Conservation (phyloP, 1,284 basidiomycete species). For the Ceratobasidium papillatum region DNA sequence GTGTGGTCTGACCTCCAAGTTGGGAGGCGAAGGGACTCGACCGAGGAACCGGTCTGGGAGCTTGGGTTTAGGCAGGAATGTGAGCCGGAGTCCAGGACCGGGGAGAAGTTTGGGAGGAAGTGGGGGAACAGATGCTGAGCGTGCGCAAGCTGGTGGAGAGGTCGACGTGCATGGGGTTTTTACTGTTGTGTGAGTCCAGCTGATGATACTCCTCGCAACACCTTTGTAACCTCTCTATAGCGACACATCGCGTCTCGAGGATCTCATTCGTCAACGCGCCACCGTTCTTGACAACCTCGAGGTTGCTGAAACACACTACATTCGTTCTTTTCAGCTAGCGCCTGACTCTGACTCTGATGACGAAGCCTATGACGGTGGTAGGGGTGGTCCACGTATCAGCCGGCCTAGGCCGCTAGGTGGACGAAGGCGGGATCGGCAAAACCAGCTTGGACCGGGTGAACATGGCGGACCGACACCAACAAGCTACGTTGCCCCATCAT, state of each 20-base stretch:
- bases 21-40: slow-evolving; percentile 42
- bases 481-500: slow-evolving; percentile 78
- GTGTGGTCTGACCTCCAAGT: slow-evolving; percentile 58
- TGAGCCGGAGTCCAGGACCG: slow-evolving; percentile 45
- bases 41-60: slow-evolving; percentile 38
- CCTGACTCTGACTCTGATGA: slow-evolving; percentile 60
- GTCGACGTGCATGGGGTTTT: slow-evolving; percentile 75
- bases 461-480: slow-evolving; percentile 63
- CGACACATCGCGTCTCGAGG: slow-evolving; percentile 69
- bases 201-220: not conserved
- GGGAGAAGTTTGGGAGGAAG: slow-evolving; percentile 48
- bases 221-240: slow-evolving; percentile 53
- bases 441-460: slow-evolving; percentile 52
- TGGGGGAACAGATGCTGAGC: slow-evolving; percentile 49
- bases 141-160: slow-evolving; percentile 59
- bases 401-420: slow-evolving; percentile 64
- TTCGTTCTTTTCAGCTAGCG: slow-evolving; percentile 74
- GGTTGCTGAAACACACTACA: slow-evolving; percentile 78
- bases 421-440: slow-evolving; percentile 15
- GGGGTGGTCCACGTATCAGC: slow-evolving; percentile 64
- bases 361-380: slow-evolving; percentile 4
- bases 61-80: slow-evolving; percentile 37
- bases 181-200: slow-evolving; percentile 67
- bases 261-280: slow-evolving; percentile 75
- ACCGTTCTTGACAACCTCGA: slow-evolving; percentile 78